Evolutionary conservation across 768 basidiomycete genomes (phyloP).

Genomic region (Xerocomus spinulosus): DNA sequence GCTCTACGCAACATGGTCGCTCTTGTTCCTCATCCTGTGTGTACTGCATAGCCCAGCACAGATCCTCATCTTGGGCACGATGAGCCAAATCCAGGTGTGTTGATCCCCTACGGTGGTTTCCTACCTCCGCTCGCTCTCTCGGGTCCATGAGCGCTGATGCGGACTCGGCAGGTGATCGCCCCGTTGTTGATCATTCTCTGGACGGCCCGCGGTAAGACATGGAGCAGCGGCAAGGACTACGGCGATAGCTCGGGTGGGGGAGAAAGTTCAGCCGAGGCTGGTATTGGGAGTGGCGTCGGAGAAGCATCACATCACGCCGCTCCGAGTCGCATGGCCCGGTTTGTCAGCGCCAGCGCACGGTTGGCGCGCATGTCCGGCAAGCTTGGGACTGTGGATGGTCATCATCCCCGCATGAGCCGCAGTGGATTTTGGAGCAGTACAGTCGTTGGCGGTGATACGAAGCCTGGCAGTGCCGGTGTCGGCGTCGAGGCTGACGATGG

Average conservation of each 20-base stretch:
- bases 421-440: background rate
- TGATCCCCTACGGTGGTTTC: no score
- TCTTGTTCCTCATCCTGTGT: conserved; percentile 20
- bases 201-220: conserved; percentile 19
- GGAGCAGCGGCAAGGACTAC: conserved; percentile 2
- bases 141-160: background rate
- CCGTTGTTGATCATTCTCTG: conserved; percentile 26
- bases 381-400: background rate
- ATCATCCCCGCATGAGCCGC: background rate
- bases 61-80: conserved; percentile 20
- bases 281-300: background rate
- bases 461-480: background rate
- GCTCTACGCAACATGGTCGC: conserved; percentile 23
- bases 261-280: background rate
- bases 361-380: background rate
- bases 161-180: conserved; percentile 17
- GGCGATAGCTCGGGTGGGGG: background rate
- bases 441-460: background rate
- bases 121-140: no score
- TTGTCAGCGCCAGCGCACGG: background rate
- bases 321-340: background rate
- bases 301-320: background rate
- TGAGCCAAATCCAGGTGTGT: conserved; percentile 22
- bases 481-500: background rate
- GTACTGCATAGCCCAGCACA: conserved; percentile 14